Conservation (phyloP, 176 grass and related monocot genomes). For the Zea mays region Zm-B73-REFERENCE-NAM-5.0 NC_050097.1:201157001-201157500, state of each 20-base stretch:
- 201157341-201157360: neutral
- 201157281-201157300: constrained; percentile 8
- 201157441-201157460: neutral
- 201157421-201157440: neutral
- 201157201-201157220: neutral
- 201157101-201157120: constrained; percentile 17
- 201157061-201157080: neutral
- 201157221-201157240: constrained; percentile 6
- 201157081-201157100: neutral
- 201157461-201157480: no score
- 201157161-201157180: constrained; percentile 19
- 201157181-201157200: neutral
- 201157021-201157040: neutral
- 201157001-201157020: constrained; percentile 11
- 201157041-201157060: neutral
- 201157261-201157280: neutral
- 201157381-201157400: neutral
- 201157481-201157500: no score
- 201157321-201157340: neutral
- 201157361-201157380: neutral
- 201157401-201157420: neutral
- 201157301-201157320: constrained; percentile 38
- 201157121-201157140: neutral
- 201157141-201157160: neutral
- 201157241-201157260: constrained; percentile 1